Base-by-base conservation (phyloP, 441 rosid genomes). In the Pelargonium citronellum region DNA sequence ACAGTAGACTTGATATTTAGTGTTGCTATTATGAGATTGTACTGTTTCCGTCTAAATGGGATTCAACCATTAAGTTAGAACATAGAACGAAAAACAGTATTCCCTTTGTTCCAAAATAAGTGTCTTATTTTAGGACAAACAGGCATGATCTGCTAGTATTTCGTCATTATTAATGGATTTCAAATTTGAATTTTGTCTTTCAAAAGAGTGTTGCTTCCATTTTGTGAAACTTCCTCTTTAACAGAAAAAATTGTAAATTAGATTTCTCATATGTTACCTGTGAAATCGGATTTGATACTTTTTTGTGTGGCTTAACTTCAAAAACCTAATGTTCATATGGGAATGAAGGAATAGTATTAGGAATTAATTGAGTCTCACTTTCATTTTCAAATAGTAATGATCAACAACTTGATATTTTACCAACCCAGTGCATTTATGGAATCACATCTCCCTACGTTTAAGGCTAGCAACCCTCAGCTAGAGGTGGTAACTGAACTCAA, bases 381-480 rank as follows among this genome's bases (percentile, higher is more conserved):
- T 41, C 44, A 51, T 44, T 43, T 51, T 61, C 8, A 1, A 20
- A 10, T 44, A 10, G 24, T 17, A 6, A 39, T 65, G 64, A 46
- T 68, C 12, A 71, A 22, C 13, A 22, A 22, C 9, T 46, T 12
- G 20, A 24, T 60, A 16, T 24, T 57, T 51, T 64, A 66, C 22
- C 17, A 3, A 51, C 58, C 16, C 82, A 89, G 96, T 86, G 92
- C 87, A 70, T 94, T 91, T 79, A 87, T 94, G 87, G 96, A 91
- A 76, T 80, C 92, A 0, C 80, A 89, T 43, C 83, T 95, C 69
- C 89, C 92, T 19, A 70, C 77, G 44, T 80, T 89, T 13, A 87
- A 81, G 67, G 92, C 80, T 80, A 79, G 74, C 69, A 91, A 87
- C 71, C 94, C 97, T 58, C 97, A 91, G 75, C 82, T 91, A 7